These are phyloP conservation scores for Rhodosporidiobolus sp. DNA, from an alignment of 768 basidiomycete species.

Conservation along the genomic window DNA sequence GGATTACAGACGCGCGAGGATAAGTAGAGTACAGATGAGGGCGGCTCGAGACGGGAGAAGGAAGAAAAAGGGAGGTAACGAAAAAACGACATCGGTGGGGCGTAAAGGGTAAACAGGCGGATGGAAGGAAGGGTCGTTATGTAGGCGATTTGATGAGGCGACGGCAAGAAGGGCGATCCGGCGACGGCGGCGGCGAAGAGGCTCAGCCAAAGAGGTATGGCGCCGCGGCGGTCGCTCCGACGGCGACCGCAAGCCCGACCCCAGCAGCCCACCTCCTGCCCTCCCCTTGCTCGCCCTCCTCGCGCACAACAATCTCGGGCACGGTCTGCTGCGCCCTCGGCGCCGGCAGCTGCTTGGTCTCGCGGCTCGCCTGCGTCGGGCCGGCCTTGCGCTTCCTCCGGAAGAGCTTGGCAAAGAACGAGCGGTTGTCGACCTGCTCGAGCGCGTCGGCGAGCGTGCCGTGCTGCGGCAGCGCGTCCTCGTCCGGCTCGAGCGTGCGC, in stretches of 20 bases:
- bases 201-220: constrained; percentile 39
- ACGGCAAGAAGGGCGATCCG: too few species aligned
- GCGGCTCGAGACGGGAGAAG: not conserved
- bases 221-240: constrained; percentile 38
- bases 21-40: too few species aligned
- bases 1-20: not conserved
- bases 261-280: constrained; percentile 35
- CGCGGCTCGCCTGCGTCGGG: constrained; percentile 18
- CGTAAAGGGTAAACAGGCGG: not conserved
- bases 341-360: not conserved
- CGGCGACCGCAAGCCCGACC: constrained; percentile 34
- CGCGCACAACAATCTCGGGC: constrained; percentile 18
- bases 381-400: constrained; percentile 12
- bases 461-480: constrained; percentile 11
- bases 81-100: not conserved
- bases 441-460: constrained; percentile 34
- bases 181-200: not conserved
- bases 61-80: not conserved
- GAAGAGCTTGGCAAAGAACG: constrained; percentile 39
- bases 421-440: constrained; percentile 33
- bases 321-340: constrained; percentile 8
- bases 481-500: constrained; percentile 32
- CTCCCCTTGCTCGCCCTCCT: constrained; percentile 24
- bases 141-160: too few species aligned
- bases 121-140: too few species aligned